Evolutionary conservation across 805 yeast genomes (phyloP), one percentile per base, ranked within the genome.

Genomic region (Komagataella pseudopastoris): DNA sequence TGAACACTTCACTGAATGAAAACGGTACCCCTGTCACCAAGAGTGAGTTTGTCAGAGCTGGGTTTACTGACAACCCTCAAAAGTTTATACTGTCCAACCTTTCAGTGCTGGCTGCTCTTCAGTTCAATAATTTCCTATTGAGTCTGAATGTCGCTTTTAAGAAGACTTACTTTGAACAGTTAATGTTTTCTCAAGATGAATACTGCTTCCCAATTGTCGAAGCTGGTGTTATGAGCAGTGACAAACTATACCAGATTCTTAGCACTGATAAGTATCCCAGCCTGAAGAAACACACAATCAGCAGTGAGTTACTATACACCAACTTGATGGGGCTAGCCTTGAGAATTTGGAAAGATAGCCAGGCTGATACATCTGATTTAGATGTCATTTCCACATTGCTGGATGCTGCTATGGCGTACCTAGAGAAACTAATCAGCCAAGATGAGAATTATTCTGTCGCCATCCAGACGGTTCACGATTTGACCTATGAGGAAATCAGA

Each of bases 271-370:
- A 52, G 18, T 71, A 68, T 57, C 73, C 76, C 1, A 62, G 61
- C 22, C 63, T 80, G 47, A 68, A 65, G 46, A 61, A 62, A 14
- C 64, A 70, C 20, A 67, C 75, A 46, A 72, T 72, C 54, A 66
- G 71, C 50, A 78, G 83, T 72, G 82, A 76, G 51, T 57, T 75
- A 23, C 65, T 85, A 59, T 77, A 79, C 50, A 80, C 75, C 59
- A 68, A 71, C 39, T 71, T 82, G 17, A 76, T 84, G 75, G 70
- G 72, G 44, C 76, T 77, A 54, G 72, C 82, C 51, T 67, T 84
- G 56, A 71, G 74, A 45, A 67, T 83, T 46, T 85, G 93, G 91
- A 77, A 75, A 54, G 77, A 72, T 49, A 77, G 90, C 0, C 70
- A 71, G 44, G 83, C 88, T 1, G 70, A 70, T 48, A 55, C 57